A percentile compares a stretch with the other conserved stretches of the same genome.
Conservation (phyloP, 768 basidiomycete genomes). For the Macrocybe gigantea region DNA sequence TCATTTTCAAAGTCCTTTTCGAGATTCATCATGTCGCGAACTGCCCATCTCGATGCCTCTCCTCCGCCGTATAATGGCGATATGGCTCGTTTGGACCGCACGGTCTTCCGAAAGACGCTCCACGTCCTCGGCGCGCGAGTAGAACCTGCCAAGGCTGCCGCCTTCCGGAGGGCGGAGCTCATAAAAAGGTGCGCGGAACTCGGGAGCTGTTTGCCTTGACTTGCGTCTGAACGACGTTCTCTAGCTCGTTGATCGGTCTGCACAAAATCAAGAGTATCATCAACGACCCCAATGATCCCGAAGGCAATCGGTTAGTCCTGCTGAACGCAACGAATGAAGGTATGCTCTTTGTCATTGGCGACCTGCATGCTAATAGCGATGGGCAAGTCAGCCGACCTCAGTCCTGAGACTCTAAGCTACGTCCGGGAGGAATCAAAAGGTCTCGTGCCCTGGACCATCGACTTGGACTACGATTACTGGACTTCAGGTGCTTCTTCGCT, state of each 20-base stretch:
- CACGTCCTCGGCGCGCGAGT: slow-evolving; percentile 66
- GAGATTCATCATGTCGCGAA: slow-evolving; percentile 27
- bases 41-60: slow-evolving; percentile 19
- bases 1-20: not conserved
- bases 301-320: slow-evolving; percentile 59
- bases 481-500: slow-evolving; percentile 50
- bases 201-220: too few relatives aligned
- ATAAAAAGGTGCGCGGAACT: slow-evolving; percentile 48
- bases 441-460: slow-evolving; percentile 52
- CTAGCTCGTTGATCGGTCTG: slow-evolving; percentile 60
- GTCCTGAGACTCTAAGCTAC: slow-evolving; percentile 46
- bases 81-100: slow-evolving; percentile 49
- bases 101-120: slow-evolving; percentile 59
- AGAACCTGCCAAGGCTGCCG: slow-evolving; percentile 46
- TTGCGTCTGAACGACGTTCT: not conserved
- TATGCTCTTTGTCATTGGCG: slow-evolving; percentile 22
- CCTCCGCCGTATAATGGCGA: slow-evolving; percentile 49
- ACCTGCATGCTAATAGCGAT: not conserved
- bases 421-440: slow-evolving; percentile 50
- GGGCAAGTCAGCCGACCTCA: slow-evolving; percentile 64
- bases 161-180: slow-evolving; percentile 49
- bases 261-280: slow-evolving; percentile 63
- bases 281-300: slow-evolving; percentile 38
- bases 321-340: slow-evolving; percentile 57
- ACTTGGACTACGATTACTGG: slow-evolving; percentile 86